Conservation (phyloP, 345 rosid genomes). For the Luvunga scandens region DNA sequence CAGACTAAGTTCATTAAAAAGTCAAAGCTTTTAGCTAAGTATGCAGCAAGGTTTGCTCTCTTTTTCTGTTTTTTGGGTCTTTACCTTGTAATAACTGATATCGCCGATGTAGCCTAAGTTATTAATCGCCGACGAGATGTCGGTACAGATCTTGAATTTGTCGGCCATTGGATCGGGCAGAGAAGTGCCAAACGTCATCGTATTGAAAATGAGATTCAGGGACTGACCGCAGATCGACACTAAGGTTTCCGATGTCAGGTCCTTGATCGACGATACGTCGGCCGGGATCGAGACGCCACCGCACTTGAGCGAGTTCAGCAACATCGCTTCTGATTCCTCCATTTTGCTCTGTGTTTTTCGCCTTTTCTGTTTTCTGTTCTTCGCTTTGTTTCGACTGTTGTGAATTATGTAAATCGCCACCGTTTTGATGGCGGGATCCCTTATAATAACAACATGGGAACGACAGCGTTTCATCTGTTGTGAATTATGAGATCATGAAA, state of each 20-base stretch:
- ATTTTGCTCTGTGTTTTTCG: not conserved
- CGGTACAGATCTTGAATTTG: constrained; percentile 58
- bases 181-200: constrained; percentile 30
- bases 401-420: not conserved
- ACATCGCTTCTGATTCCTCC: constrained; percentile 16
- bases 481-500: not conserved
- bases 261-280: constrained; percentile 34
- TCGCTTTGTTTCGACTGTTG: not conserved
- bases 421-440: not conserved
- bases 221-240: constrained; percentile 64
- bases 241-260: constrained; percentile 40
- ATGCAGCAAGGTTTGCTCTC: not conserved
- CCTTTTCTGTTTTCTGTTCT: not conserved
- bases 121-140: constrained; percentile 48
- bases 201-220: constrained; percentile 46
- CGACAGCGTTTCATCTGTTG: too few species aligned
- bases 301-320: constrained; percentile 42
- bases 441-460: too few species aligned
- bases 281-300: constrained; percentile 54
- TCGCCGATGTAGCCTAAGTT: constrained; percentile 63
- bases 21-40: not conserved
- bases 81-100: constrained; percentile 62
- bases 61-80: not conserved
- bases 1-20: not conserved
- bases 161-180: constrained; percentile 54